These are phyloP conservation scores for Eimeria maxima DNA, from an alignment of 169 alveolate genomes.

Conservation along the genomic window DNA sequence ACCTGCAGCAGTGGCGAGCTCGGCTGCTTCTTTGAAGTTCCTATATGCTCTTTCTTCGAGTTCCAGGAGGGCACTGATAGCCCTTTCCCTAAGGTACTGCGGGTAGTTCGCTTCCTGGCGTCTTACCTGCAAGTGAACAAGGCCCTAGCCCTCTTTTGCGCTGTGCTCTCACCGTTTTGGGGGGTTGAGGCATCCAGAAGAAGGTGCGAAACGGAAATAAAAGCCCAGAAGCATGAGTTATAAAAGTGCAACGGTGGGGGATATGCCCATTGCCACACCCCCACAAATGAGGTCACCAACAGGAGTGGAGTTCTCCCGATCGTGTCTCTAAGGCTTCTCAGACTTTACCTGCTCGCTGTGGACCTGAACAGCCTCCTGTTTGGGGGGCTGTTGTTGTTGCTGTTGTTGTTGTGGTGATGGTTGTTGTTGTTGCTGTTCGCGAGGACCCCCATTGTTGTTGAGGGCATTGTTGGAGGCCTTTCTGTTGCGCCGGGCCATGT, in stretches of 20 bases:
- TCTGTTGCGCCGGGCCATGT: slow-evolving; percentile 61
- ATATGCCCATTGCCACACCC: background rate
- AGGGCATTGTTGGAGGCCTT: slow-evolving; percentile 9
- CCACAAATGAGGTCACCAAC: background rate
- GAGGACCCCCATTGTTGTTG: background rate
- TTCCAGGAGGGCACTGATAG: slow-evolving; percentile 63
- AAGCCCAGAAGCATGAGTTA: background rate
- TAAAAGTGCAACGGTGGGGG: background rate
- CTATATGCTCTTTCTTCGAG: slow-evolving; percentile 24
- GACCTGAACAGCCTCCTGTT: background rate
- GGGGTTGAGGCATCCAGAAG: background rate
- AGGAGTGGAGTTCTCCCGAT: background rate
- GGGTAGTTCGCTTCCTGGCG: slow-evolving; percentile 50
- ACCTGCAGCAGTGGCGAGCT: slow-evolving; percentile 69
- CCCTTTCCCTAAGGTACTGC: slow-evolving; percentile 58
- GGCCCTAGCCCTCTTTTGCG: background rate
- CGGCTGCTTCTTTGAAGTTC: slow-evolving; percentile 50
- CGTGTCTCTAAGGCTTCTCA: background rate
- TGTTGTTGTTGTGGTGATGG: background rate
- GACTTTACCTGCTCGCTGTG: background rate
- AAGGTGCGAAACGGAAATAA: background rate
- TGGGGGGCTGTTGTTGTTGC: background rate
- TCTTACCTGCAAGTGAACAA: slow-evolving; percentile 6
- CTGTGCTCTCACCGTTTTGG: background rate
- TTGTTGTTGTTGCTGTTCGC: background rate